phyloP scores from a whole-genome alignment of 2,329 filamentous ascomycete genomes.

The Aspergillus spinulosporus region DNA sequence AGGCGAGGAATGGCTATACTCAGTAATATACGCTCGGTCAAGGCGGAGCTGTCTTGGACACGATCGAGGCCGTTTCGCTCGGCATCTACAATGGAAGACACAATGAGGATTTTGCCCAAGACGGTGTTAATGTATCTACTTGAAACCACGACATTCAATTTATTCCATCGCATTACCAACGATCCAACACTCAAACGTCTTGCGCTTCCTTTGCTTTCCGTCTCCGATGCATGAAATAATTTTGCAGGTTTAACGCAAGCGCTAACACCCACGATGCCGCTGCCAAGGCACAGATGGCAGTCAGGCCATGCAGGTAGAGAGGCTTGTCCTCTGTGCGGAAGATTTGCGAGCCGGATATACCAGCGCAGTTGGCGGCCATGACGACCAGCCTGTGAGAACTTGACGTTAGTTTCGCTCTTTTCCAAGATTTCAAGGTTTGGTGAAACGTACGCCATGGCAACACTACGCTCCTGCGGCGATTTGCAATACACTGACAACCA shows the following conservation, averaged over 20 bases:
- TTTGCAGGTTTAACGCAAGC: slow-evolving; percentile 23
- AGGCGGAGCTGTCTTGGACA: too few species aligned
- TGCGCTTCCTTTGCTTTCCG: slow-evolving; percentile 18
- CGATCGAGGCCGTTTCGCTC: too few species aligned
- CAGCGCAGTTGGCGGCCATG: slow-evolving; percentile 63
- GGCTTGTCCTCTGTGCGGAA: slow-evolving; percentile 44
- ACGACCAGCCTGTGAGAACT: slow-evolving; percentile 44
- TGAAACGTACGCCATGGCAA: slow-evolving; percentile 57
- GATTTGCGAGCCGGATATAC: slow-evolving; percentile 62
- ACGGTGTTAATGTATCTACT: not conserved
- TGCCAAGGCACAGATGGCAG: slow-evolving; percentile 28
- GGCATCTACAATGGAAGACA: not conserved
- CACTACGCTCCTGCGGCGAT: slow-evolving; percentile 59
- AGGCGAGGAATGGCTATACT: too few species aligned
- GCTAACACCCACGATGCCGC: slow-evolving; percentile 28
- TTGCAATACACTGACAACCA: slow-evolving; percentile 59
- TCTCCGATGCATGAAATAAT: slow-evolving; percentile 23
- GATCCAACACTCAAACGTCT: not conserved
- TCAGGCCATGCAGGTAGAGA: slow-evolving; percentile 33
- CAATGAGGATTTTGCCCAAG: not conserved
- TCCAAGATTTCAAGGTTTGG: not conserved
- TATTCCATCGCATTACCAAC: not conserved
- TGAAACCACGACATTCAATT: not conserved
- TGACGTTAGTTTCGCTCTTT: not conserved
- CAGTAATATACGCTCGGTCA: too few species aligned